Evolutionary conservation across 352 stramenopile species (phyloP), one percentile per base, ranked within the genome.

Genomic region (Halophytophthora batemanensis): DNA sequence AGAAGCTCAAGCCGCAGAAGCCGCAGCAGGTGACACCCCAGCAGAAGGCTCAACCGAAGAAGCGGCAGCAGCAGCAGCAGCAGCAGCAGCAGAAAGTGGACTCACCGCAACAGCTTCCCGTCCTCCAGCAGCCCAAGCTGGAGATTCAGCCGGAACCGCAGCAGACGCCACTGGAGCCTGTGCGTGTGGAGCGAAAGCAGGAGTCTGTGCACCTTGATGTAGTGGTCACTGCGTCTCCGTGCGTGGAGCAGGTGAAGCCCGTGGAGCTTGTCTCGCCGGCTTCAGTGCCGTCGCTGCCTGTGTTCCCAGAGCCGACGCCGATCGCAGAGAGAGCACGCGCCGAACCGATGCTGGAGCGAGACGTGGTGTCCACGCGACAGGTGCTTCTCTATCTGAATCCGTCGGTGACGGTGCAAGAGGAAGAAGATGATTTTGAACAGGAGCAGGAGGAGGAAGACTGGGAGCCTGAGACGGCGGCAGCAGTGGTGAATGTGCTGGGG

Each of bases 381-480:
- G 67, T 77, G 37, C 44, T 61, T 17, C 50, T 77, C 13, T 77
- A 73, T 28, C 31, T 53, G 39, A 65, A 55, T 8, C 23, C 56
- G 23, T 13, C 25, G 37, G 42, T 42, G 15, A 48, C 62, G 37
- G 37, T 63, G 19, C 50, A 59, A 35, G 42, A 59, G 19, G 36
- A 56, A 36, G 34, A 68, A 40, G 40, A 58, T 18, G 53, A 57
- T 29, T 15, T 40, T 31, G 44, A 62, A 51, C 3, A 29, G 2
- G 42, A 55, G 18, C 37, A 53, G 13, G 39, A 66, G 19, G 25
- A 56, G 39, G 17, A 50, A 15, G 50, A 66, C 14, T n/a, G 22
- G 39, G 14, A 44, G 17, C 18, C 14, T 8, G 45, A 17, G 18
- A 28, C n/a, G 35, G 18, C 23, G 18, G 45, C 38, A 25, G 18